Evolutionary conservation across 169 alveolate species (phyloP).

Genomic region (Eimeria acervulina): DNA sequence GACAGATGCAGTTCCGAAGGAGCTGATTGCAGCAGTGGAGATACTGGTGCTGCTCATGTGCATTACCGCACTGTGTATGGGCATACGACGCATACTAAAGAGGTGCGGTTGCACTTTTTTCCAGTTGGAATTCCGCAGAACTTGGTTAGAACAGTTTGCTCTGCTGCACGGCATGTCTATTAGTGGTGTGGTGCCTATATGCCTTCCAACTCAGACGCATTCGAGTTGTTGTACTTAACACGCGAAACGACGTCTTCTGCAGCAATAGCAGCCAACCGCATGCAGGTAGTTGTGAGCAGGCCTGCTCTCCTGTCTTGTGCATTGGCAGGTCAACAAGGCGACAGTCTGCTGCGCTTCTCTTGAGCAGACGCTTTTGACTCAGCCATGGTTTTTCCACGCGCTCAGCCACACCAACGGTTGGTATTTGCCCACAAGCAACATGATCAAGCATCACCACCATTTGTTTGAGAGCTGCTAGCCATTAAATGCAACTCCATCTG

Average conservation of each 20-base stretch:
- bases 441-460: neutral
- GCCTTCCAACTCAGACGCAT: neutral
- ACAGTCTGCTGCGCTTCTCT: neutral
- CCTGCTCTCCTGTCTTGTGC: neutral
- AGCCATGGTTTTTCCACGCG: neutral
- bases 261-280: too few relatives aligned
- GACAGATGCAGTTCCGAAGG: conserved; percentile 67
- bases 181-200: neutral
- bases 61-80: conserved; percentile 13
- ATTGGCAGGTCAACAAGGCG: neutral
- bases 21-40: conserved; percentile 64
- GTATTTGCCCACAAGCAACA: neutral
- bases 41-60: conserved; percentile 10
- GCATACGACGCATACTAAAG: neutral
- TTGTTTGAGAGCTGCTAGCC: neutral
- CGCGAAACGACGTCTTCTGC: neutral
- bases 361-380: neutral
- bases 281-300: neutral
- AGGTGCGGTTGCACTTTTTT: neutral
- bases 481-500: neutral
- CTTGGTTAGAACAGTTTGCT: neutral
- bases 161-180: neutral
- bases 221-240: neutral
- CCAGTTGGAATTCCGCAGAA: neutral
- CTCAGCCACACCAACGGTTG: neutral